Conservation (phyloP, 306 rosid species). For the cucumber (Cucumis sativus) region Cucumber_9930_V3 NC_026660.2:28540501-28541000, state of each 20-base stretch:
- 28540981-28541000: not conserved
- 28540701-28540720: not conserved
- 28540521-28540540: not conserved
- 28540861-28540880: slow-evolving; percentile 93
- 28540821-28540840: slow-evolving; percentile 1
- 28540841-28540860: slow-evolving; percentile 13
- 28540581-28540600: not conserved
- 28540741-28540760: slow-evolving; percentile 3
- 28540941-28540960: not conserved
- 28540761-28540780: not conserved
- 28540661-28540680: not conserved
- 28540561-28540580: not conserved
- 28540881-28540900: slow-evolving; percentile 90
- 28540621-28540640: not conserved
- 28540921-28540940: not conserved
- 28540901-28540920: slow-evolving; percentile 68
- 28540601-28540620: not conserved
- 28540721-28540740: not conserved
- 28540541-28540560: not conserved
- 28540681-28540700: not conserved
- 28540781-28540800: slow-evolving; percentile 2
- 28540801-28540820: not conserved
- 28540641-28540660: not conserved
- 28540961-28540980: not conserved
- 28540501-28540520: no score